Base-by-base conservation (phyloP, 2,329 filamentous ascomycete genomes). In the Niveomyces coronatus region DNA sequence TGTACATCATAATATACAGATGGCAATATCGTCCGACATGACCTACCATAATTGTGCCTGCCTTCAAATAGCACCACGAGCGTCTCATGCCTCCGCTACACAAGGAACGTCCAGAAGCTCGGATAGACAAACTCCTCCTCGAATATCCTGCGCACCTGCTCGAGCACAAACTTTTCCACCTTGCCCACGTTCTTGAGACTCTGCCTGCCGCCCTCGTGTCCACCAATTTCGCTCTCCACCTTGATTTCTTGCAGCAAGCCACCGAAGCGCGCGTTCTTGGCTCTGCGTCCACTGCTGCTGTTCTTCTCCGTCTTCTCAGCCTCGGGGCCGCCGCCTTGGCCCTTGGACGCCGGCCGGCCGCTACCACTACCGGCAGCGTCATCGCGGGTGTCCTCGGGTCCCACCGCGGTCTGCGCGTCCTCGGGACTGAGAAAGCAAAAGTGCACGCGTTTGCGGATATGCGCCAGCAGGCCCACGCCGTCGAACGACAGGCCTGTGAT, bases 61-160 rank as follows among this genome's bases (percentile, higher is more conserved):
- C n/a, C n/a, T n/a, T n/a, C n/a, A n/a, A n/a, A n/a, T n/a, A n/a
- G n/a, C n/a, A n/a, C n/a, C n/a, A n/a, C n/a, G n/a, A n/a, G n/a
- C 14, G 9, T 31, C 17, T 40, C 15, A 35, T 35, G n/a, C n/a
- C n/a, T n/a, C n/a, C n/a, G n/a, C n/a, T 61, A 94, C 31, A 96
- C 81, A 51, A 98, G 65, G 59, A 96, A 95, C 1, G 89, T 96
- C 88, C 89, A 96, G 61, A 93, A 96, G 60, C 88, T 95, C 31
- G 91, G 91, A 63, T 94, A 96, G 45, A 96, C 88, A 63, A 96
- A 91, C 59, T 98, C 91, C 56, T 96, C 91, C 62, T 98, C 91
- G 53, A 98, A 96, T 50, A 98, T 96, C 53, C 87, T 76, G 55
- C 89, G 79, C 45, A 98, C 91, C 62, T 96, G 89, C 58, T 96